Conservation (phyloP, 2,329 filamentous ascomycete genomes). For the Ophiosphaerella herpotricha region DNA sequence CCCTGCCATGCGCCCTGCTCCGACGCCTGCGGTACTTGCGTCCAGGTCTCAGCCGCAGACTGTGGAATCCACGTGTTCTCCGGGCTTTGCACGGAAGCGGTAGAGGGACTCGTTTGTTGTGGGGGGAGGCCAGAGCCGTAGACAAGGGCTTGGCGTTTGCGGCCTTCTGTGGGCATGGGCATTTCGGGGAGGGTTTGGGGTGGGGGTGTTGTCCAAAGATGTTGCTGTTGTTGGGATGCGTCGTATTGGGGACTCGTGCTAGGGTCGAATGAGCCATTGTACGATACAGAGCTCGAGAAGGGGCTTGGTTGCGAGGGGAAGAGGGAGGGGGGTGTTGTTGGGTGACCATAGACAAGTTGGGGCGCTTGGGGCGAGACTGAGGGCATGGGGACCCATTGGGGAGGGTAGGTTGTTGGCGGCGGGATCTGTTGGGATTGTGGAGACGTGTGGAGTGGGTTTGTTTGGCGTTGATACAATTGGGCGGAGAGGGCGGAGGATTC, state of each 20-base stretch:
- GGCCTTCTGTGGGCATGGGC: conserved; percentile 38
- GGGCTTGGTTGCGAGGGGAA: conserved; percentile 36
- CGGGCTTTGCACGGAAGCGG: neutral
- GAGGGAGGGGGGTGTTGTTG: conserved; percentile 36
- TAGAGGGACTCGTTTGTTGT: conserved; percentile 13
- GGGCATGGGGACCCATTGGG: conserved; percentile 34
- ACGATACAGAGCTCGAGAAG: conserved; percentile 34
- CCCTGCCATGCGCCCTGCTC: neutral
- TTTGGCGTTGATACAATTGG: conserved; percentile 47
- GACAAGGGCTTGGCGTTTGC: conserved; percentile 36
- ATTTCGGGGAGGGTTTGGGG: conserved; percentile 38
- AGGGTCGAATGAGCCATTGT: conserved; percentile 28
- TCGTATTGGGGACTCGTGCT: conserved; percentile 20
- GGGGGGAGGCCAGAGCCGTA: conserved; percentile 31
- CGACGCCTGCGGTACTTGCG: neutral
- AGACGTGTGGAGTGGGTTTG: conserved; percentile 29
- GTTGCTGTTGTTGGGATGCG: conserved; percentile 19
- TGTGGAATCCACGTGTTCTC: neutral
- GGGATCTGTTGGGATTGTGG: conserved; percentile 23
- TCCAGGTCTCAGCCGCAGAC: neutral
- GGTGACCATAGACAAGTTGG: conserved; percentile 30
- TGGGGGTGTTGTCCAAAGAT: conserved; percentile 29
- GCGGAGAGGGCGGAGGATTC: conserved; percentile 50
- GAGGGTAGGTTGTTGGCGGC: conserved; percentile 18
- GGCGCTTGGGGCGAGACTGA: conserved; percentile 28